phyloP scores from a whole-genome alignment of 441 rosid genomes.

The Manihot esculenta region DNA sequence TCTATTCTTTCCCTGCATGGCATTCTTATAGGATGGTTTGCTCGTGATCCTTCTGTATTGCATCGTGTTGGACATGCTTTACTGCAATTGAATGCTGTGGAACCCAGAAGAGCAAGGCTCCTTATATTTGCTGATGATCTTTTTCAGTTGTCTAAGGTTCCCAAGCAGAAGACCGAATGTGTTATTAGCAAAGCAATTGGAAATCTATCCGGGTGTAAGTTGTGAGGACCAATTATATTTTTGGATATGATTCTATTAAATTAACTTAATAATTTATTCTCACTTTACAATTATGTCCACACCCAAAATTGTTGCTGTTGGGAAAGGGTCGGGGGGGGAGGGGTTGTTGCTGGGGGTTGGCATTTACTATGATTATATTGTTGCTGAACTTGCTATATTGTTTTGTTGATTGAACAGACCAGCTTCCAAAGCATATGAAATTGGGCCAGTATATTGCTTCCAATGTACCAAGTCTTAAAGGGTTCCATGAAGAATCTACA shows the following conservation, averaged over 20 bases:
- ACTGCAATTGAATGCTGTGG: conserved; percentile 58
- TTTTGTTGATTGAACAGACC: conserved; percentile 56
- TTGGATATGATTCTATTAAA: conserved; percentile 3
- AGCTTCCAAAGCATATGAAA: conserved; percentile 61
- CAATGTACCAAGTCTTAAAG: conserved; percentile 70
- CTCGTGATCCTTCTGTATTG: conserved; percentile 70
- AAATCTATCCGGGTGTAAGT: conserved; percentile 90
- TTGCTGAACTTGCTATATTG: conserved; percentile 26
- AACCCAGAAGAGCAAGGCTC: conserved; percentile 58
- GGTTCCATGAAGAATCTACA: conserved; percentile 44
- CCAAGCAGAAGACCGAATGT: conserved; percentile 61
- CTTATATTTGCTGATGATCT: conserved; percentile 83
- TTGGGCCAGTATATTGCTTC: conserved; percentile 61
- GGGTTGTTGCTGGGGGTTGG: background rate
- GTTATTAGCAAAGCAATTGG: conserved; percentile 74
- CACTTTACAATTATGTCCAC: background rate
- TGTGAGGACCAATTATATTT: conserved; percentile 16
- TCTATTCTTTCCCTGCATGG: conserved; percentile 9
- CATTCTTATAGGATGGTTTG: conserved; percentile 69
- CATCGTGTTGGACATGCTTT: conserved; percentile 69
- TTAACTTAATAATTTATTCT: background rate
- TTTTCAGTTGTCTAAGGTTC: conserved; percentile 80
- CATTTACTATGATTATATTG: background rate
- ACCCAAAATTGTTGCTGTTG: background rate
- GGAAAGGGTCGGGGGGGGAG: background rate